phyloP scores from a whole-genome alignment of 257 asterid genomes.

The Dorcoceras hygrometricum region DNA sequence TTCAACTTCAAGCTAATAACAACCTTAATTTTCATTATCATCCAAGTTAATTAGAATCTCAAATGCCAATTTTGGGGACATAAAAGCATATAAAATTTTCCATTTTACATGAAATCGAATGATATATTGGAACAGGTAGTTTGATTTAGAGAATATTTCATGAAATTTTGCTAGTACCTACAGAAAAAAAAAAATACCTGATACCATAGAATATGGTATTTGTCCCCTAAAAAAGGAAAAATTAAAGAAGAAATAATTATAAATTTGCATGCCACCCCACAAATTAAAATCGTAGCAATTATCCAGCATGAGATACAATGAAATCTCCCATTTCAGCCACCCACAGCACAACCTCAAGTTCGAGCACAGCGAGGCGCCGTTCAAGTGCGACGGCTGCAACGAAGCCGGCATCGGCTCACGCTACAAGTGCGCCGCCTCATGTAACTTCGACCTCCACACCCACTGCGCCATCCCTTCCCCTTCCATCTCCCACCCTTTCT shows the following conservation, averaged over 20 bases:
- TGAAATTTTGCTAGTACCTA: no score
- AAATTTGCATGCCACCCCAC: constrained; percentile 15
- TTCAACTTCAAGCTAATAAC: constrained; percentile 55
- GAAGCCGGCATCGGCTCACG: constrained; percentile 87
- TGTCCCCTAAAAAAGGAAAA: background rate
- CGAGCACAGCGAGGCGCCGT: constrained; percentile 71
- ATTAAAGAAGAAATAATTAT: background rate
- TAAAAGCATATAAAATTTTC: background rate
- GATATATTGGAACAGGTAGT: no score
- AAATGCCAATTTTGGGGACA: background rate
- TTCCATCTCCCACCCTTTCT: constrained; percentile 74
- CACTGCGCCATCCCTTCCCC: constrained; percentile 76
- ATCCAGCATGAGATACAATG: constrained; percentile 69
- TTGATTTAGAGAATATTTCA: no score
- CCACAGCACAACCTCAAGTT: constrained; percentile 68
- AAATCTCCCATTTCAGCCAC: constrained; percentile 79
- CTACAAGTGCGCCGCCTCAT: constrained; percentile 45
- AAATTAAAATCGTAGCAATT: background rate
- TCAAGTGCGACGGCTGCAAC: constrained; percentile 97
- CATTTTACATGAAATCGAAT: no score
- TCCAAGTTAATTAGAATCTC: background rate
- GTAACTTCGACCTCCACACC: constrained; percentile 82
- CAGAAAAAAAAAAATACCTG: background rate
- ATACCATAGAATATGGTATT: background rate
- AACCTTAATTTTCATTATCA: constrained; percentile 32